These are phyloP conservation scores for Pseudogymnoascus sp. DNA, from an alignment of 2,329 filamentous ascomycete species.

Conservation along the genomic window DNA sequence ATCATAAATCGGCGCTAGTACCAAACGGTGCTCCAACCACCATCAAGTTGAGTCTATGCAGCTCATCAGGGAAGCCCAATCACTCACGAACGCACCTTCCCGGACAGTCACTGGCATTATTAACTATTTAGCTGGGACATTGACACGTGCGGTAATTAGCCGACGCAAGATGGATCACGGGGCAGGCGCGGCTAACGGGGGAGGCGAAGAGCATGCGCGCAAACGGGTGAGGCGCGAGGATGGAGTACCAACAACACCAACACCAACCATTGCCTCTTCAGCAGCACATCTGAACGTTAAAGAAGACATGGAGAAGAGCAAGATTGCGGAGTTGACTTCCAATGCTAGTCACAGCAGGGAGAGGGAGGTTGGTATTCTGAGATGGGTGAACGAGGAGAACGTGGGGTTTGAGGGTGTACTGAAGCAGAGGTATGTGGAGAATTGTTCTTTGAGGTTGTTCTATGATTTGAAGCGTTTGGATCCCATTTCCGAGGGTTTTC, in stretches of 20 bases:
- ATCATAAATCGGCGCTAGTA: slow-evolving; percentile 7
- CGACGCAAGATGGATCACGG: not conserved
- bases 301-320: slow-evolving; percentile 1
- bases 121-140: not conserved
- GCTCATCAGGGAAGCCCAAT: not conserved
- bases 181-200: not conserved
- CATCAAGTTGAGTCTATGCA: not conserved
- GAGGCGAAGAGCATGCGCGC: slow-evolving; percentile 10
- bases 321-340: not conserved
- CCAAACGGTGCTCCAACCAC: slow-evolving; percentile 1
- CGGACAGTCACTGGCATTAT: not conserved
- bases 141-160: not conserved
- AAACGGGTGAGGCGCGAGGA: slow-evolving; percentile 13
- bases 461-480: not conserved
- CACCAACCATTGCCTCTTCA: slow-evolving; percentile 3
- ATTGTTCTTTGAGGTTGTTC: not conserved
- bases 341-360: slow-evolving; percentile 16
- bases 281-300: not conserved
- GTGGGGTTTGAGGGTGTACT: slow-evolving; percentile 55
- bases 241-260: not conserved
- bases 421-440: slow-evolving; percentile 50
- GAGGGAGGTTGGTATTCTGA: slow-evolving; percentile 49
- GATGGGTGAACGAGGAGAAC: slow-evolving; percentile 50
- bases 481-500: not conserved
- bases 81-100: slow-evolving; percentile 4